Base-by-base conservation (phyloP, 1,139 yeast genomes). In the Hyphopichia fennica region DNA sequence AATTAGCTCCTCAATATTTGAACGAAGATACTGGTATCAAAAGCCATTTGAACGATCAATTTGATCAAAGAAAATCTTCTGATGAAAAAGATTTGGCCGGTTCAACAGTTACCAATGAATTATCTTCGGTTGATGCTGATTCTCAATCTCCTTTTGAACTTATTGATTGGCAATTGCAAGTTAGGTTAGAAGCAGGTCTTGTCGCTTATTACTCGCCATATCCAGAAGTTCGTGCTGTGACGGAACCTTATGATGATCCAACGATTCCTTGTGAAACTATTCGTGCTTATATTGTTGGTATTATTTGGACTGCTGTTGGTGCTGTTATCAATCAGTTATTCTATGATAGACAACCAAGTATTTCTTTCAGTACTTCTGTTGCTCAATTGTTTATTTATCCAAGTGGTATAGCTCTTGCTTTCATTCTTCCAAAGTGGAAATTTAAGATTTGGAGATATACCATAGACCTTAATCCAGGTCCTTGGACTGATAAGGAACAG, bases 151-250 rank as follows among this genome's bases (percentile, higher is more conserved):
- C 4, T 28, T 15, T 28, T 28, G 31, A 19, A 14, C 16, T 34
- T 17, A 4, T 15, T 19, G 18, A 22, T 28, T 63, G 67, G 56
- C 57, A 58, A 18, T 57, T 72, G 36, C 62, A 62, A 47, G 54
- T 57, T 6, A 66, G 61, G 44, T 48, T 72, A 18, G 67, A 69
- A 41, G 83, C 82, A 2, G 72, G 70, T 22, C 54, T 81, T 39
- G 61, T 77, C 37, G 65, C 74, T 41, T 80, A 63, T 53, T 76
- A 73, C 56, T 81, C 85, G 1, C 84, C 85, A 1, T 82, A 82
- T 55, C 79, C 83, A 3, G 87, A 82, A 57, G 85, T 82, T 7
- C 68, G 88, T 47, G 70, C 87, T 9, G 77, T 79, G 25, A 67
- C 81, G 23, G 75, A 72, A 39, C 78, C 82, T 15, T 60, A 58